Evolutionary conservation across 805 yeast species (phyloP).

Genomic region (Pichia exigua): DNA sequence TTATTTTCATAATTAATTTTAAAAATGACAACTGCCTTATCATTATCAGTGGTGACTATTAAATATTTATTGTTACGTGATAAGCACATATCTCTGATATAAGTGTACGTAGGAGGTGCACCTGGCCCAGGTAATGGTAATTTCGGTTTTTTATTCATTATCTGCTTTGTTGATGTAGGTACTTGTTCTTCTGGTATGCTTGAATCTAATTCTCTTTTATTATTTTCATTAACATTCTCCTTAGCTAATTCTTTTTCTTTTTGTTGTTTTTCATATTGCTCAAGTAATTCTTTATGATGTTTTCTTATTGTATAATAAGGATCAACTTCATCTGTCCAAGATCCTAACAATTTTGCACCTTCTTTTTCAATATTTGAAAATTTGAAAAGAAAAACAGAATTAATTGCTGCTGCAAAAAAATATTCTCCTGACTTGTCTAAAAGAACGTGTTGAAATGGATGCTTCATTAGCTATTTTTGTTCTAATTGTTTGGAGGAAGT

Average conservation of each 20-base stretch:
- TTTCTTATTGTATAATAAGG: slow-evolving; percentile 37
- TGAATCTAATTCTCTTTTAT: slow-evolving; percentile 5
- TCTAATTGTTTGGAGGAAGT: background rate
- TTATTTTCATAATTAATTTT: slow-evolving; percentile 26
- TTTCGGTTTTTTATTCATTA: slow-evolving; percentile 36
- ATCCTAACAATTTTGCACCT: slow-evolving; percentile 38
- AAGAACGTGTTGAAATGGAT: slow-evolving; percentile 58
- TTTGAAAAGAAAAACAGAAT: slow-evolving; percentile 47
- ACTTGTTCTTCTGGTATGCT: slow-evolving; percentile 11
- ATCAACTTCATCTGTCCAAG: slow-evolving; percentile 58
- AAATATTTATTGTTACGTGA: slow-evolving; percentile 46
- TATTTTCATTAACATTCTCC: slow-evolving; percentile 16
- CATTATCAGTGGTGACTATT: slow-evolving; percentile 71
- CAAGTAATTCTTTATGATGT: slow-evolving; percentile 37
- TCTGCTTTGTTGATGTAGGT: slow-evolving; percentile 22
- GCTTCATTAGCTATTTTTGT: slow-evolving; percentile 36
- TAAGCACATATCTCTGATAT: slow-evolving; percentile 56
- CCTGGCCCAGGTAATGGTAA: slow-evolving; percentile 60
- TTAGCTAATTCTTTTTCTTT: slow-evolving; percentile 23
- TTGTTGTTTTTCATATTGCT: slow-evolving; percentile 22
- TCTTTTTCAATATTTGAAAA: slow-evolving; percentile 25
- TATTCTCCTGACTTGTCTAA: slow-evolving; percentile 37
- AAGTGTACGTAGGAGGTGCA: slow-evolving; percentile 58
- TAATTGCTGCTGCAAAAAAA: slow-evolving; percentile 52
- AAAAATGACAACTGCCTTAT: slow-evolving; percentile 69